Evolutionary conservation across 139 green algal genomes (phyloP), one percentile per base, ranked within the genome.

Genomic region (Picochlorum sp.): DNA sequence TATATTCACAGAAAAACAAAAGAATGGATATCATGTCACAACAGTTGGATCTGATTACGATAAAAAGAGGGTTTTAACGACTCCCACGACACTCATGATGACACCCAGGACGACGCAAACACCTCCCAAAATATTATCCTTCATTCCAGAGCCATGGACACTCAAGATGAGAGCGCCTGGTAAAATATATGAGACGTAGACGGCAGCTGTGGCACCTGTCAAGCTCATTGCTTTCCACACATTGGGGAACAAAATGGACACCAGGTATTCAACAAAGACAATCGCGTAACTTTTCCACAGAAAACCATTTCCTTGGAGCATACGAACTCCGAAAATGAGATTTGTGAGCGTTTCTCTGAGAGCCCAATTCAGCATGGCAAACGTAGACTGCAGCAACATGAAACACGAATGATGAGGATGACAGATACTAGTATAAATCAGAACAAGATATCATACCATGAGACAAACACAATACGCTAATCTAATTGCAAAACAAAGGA

Each of bases 361-460:
- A 4, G 70, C 57, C 70, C 70, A 77, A 56, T 77, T 77, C 4
- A 77, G 70, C 64, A 77, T 68, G 16, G 70, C 70, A 55, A 77
- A 77, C 5, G 70, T 77, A 13, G 52, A 31, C 47, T 54, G 47
- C 47, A 54, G n/a, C 16, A 54, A 30, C 28, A 30, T 30, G 28
- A 54, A 4, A 26, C 16, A 55, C 62, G 31, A 49, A 20, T 20
- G 2, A 62, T 34, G n/a, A 45, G 10, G 56, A 44, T 62, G 16
- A 45, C 30, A 62, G 16, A 45, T n/a, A 10, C 15, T 6, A 15
- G 56, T 30, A 51, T 8, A 8, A 1, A 16, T 21, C 11, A 9
- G 11, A 1, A 54, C 11, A 54, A 63, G 57, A 6, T 9, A 54
- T 9, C 47, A 26, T 21, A 54, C 47, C 64, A 68, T 62, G 3